Conservation (phyloP, 768 basidiomycete species). For the Pleurotus eryngii region DNA sequence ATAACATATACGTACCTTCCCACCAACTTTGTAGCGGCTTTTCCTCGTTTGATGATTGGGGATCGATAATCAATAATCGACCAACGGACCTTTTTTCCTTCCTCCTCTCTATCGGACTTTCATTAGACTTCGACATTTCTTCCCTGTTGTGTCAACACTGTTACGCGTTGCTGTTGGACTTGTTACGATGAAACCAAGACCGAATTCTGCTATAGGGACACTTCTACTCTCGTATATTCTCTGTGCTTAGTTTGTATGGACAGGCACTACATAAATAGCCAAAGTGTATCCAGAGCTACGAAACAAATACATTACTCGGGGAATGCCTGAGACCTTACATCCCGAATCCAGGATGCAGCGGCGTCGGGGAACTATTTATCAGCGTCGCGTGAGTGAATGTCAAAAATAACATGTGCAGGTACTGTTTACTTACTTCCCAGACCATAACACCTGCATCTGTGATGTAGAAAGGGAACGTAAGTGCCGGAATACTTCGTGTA, state of each 20-base stretch:
- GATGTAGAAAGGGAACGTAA: neutral
- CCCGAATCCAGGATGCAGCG: constrained; percentile 35
- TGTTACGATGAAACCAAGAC: too few relatives aligned
- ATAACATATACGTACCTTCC: neutral
- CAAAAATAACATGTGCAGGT: neutral
- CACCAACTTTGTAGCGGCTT: neutral
- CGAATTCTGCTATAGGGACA: too few relatives aligned
- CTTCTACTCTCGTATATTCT: too few relatives aligned
- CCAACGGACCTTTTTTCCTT: neutral
- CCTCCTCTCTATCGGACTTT: neutral
- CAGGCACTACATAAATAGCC: too few relatives aligned
- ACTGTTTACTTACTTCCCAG: constrained; percentile 21
- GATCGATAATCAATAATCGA: neutral
- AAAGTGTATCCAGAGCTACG: neutral
- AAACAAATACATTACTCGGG: constrained; percentile 22
- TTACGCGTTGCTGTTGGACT: too few relatives aligned
- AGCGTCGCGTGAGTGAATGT: neutral
- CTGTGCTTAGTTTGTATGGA: too few relatives aligned
- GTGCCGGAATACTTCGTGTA: neutral
- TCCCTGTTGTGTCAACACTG: too few relatives aligned
- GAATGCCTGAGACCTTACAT: constrained; percentile 32
- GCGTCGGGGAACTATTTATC: constrained; percentile 35
- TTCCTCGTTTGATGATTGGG: constrained; percentile 8
- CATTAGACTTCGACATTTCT: too few relatives aligned
- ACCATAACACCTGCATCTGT: constrained; percentile 29